These are phyloP conservation scores for Sphaerulina vaccinii DNA, from an alignment of 2,329 filamentous ascomycete species.

Conservation along the genomic window DNA sequence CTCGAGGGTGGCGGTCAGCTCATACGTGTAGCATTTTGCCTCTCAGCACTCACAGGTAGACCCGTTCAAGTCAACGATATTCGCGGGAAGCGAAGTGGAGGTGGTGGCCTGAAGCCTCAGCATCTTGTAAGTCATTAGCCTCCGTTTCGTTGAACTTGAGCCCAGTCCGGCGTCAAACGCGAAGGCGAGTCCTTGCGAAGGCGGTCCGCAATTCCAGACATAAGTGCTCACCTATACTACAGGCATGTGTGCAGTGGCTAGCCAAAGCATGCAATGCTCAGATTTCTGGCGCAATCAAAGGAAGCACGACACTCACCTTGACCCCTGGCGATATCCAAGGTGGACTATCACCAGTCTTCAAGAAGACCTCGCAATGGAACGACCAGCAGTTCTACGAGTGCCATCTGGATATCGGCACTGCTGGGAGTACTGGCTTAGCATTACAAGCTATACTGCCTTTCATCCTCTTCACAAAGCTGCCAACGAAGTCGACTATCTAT, in stretches of 20 bases:
- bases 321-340: constrained; percentile 26
- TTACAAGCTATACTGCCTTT: constrained; percentile 61
- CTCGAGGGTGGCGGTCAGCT: constrained; percentile 63
- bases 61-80: constrained; percentile 55
- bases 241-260: constrained; percentile 54
- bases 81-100: constrained; percentile 52
- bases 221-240: background rate
- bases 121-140: constrained; percentile 51
- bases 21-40: constrained; percentile 55
- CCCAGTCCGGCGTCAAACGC: too few relatives aligned
- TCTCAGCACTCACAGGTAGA: constrained; percentile 53
- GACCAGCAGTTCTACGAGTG: constrained; percentile 36
- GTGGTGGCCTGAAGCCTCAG: constrained; percentile 57
- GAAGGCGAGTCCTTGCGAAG: too few relatives aligned
- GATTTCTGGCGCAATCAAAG: constrained; percentile 42
- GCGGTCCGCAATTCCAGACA: too few relatives aligned
- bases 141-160: too few relatives aligned
- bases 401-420: constrained; percentile 46
- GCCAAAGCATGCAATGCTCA: constrained; percentile 49
- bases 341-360: constrained; percentile 26
- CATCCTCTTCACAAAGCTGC: constrained; percentile 46
- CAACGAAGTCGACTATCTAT: constrained; percentile 27
- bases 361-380: constrained; percentile 13
- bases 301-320: constrained; percentile 46
- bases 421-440: constrained; percentile 56